Conservation (phyloP, 2,329 filamentous ascomycete genomes). For the Trichoderma breve region DNA sequence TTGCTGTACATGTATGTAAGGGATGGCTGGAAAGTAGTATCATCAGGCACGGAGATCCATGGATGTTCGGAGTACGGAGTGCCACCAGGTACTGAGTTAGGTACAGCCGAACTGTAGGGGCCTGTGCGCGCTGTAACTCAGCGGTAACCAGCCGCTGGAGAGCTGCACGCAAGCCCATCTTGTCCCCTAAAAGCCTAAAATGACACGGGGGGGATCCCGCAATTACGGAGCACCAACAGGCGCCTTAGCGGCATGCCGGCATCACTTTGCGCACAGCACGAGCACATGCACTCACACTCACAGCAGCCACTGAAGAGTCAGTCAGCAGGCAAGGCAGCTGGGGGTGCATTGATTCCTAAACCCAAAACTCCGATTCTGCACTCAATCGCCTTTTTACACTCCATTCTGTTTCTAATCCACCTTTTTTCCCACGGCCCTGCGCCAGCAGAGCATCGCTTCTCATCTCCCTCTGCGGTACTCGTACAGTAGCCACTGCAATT, state of each 20-base stretch:
- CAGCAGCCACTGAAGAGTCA: neutral
- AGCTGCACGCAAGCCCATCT: neutral
- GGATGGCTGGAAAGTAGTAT: neutral
- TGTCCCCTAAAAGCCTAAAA: neutral
- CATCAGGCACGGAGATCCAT: neutral
- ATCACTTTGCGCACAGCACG: neutral
- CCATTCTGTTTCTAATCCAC: neutral
- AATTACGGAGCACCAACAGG: neutral
- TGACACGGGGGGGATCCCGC: neutral
- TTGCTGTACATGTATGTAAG: neutral
- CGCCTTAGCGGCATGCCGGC: neutral
- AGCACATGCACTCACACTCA: neutral
- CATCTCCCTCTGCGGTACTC: neutral
- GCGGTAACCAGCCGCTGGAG: neutral
- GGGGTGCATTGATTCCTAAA: neutral
- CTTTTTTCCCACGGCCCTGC: neutral
- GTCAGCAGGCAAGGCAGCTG: neutral
- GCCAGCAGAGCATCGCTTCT: neutral
- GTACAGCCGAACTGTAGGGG: neutral
- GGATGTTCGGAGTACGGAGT: neutral
- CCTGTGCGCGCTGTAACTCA: neutral
- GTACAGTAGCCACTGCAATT: neutral
- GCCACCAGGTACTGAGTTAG: no score
- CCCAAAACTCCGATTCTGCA: neutral
- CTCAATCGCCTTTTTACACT: neutral